These are phyloP conservation scores for Botryotinia globosa DNA, from an alignment of 2,329 filamentous ascomycete species.

Conservation along the genomic window DNA sequence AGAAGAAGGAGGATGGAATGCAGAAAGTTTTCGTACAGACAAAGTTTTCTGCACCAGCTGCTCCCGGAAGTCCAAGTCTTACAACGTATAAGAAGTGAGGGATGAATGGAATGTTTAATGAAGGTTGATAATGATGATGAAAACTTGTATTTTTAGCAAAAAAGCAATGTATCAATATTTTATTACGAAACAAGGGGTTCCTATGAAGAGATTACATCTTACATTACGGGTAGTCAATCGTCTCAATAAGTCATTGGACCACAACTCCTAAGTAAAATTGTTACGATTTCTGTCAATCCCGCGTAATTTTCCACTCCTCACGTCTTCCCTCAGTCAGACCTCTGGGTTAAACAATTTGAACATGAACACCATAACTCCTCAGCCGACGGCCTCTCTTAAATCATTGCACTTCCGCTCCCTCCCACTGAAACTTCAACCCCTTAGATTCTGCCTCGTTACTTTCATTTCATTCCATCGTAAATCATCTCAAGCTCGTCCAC, in stretches of 20 bases:
- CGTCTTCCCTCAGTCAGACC: too few species aligned
- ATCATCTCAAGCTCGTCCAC: not conserved
- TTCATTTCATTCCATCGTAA: not conserved
- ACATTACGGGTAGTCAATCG: not conserved
- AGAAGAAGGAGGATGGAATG: slow-evolving; percentile 62
- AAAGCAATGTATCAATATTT: not conserved
- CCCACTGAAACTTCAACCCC: not conserved
- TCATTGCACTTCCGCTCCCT: not conserved
- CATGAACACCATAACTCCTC: not conserved
- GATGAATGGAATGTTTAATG: not conserved
- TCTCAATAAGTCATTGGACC: not conserved
- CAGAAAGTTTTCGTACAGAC: slow-evolving; percentile 75
- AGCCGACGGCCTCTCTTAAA: too few species aligned
- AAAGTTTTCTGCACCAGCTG: slow-evolving; percentile 52
- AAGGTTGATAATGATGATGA: not conserved
- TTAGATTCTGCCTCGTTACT: not conserved
- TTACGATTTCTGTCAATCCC: not conserved
- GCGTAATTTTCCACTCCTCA: not conserved
- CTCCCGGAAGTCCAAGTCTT: slow-evolving; percentile 46
- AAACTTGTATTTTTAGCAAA: not conserved
- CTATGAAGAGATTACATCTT: not conserved
- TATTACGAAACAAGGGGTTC: not conserved
- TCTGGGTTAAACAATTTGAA: not conserved
- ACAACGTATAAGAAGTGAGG: slow-evolving; percentile 7
- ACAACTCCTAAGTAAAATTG: not conserved